Evolutionary conservation across 257 asterid species (phyloP).

Genomic region (Voacanga thouarsii): DNA sequence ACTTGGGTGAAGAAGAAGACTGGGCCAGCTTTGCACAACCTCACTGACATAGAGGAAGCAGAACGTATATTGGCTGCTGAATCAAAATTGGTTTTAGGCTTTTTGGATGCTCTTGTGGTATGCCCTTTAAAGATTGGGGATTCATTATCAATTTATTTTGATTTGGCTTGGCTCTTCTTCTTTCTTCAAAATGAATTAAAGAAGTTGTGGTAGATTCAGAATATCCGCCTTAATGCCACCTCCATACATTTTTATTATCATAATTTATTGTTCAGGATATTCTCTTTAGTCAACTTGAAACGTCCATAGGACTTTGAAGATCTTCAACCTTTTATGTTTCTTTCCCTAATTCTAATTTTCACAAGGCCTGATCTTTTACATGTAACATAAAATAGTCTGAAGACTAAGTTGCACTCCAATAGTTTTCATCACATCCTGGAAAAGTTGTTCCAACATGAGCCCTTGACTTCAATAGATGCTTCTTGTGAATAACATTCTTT

Average conservation of each 20-base stretch:
- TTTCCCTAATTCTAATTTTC: neutral
- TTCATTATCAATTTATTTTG: neutral
- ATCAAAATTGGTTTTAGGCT: slow-evolving; percentile 66
- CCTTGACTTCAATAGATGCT: neutral
- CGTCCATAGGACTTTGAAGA: neutral
- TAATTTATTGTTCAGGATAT: neutral
- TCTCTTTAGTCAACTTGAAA: neutral
- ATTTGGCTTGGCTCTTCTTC: neutral
- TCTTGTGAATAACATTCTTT: neutral
- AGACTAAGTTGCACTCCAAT: neutral
- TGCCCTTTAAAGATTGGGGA: neutral
- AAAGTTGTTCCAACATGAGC: neutral
- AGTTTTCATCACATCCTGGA: neutral
- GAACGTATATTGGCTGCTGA: slow-evolving; percentile 62
- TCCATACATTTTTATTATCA: neutral
- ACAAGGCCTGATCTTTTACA: neutral
- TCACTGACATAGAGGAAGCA: slow-evolving; percentile 82
- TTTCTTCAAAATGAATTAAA: neutral
- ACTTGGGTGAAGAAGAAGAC: slow-evolving; percentile 92
- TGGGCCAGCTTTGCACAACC: slow-evolving; percentile 71
- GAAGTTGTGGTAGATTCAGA: neutral
- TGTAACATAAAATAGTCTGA: neutral
- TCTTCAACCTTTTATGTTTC: neutral
- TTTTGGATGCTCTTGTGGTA: slow-evolving; percentile 74
- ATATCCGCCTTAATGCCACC: neutral